Base-by-base conservation (phyloP, 1,284 basidiomycete species). In the Ganoderma meredithae region DNA sequence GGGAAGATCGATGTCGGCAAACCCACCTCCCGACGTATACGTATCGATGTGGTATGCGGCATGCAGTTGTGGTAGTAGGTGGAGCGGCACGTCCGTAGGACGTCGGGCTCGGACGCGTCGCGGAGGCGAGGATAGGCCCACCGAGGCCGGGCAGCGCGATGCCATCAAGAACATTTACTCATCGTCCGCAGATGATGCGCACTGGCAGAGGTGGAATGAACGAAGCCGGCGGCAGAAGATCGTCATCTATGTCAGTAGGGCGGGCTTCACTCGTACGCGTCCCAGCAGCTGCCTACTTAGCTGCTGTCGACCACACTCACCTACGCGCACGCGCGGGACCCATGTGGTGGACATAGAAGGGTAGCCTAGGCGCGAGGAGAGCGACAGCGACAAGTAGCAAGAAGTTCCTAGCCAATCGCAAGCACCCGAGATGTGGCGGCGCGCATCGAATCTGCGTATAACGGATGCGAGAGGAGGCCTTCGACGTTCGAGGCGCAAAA, bases 341-440 rank as follows among this genome's bases (percentile, higher is more conserved):
- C 36, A 36, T 36, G 36, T 36, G 36, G 36, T 6, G 53, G 53
- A 10, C 10, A 10, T 12, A 12, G 47, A 49, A 49, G 47, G 47
- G 47, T 13, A 25, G 22, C 44, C n/a, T 6, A 6, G 25, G 5
- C 25, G 49, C 25, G 17, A 27, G 52, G 25, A 7, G 12, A 31
- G 27, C 27, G 52, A 27, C 5, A 10, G 49, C 3, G 27, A 15
- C 36, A 9, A 2, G 36, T 36, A 9, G 36, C 36, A 36, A 36
- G 36, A 36, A 9, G 36, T 2, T 36, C 36, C 3, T 36, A 6
- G 36, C 36, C 36, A 36, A 36, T 36, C 36, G 27, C 6, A 31
- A 7, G 55, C 55, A 19, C n/a, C 17, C 33, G 55, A 58, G 55
- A 58, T 36, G 55, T 39, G 55, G 55, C 55, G 55, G 55, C 33